Conservation (phyloP, 148 eudicot genomes). For the Vaccinium vitisidaea region DNA sequence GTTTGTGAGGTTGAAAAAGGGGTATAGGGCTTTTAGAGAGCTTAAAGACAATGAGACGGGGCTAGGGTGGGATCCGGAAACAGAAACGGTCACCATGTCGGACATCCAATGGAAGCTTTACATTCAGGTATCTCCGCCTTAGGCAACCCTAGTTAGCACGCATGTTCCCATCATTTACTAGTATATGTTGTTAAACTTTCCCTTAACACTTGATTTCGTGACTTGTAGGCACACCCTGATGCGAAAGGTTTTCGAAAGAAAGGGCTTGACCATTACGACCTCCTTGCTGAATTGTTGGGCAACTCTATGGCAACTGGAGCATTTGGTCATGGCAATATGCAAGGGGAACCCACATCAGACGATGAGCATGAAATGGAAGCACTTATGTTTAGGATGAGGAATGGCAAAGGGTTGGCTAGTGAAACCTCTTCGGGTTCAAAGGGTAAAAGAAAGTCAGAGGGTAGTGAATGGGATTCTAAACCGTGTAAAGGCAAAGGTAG, state of each 20-base stretch:
- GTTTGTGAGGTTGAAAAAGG: background rate
- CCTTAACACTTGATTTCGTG: too few species aligned
- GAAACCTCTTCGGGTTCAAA: background rate
- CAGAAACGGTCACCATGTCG: too few species aligned
- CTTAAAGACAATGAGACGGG: background rate
- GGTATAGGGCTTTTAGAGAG: background rate
- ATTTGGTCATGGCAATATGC: background rate
- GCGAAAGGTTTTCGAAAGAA: background rate
- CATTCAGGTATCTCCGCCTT: background rate
- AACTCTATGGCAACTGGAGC: background rate
- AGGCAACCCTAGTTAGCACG: too few species aligned
- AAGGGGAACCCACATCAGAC: background rate
- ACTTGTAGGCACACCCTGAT: background rate
- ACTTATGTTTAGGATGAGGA: background rate
- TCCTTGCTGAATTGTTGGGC: background rate
- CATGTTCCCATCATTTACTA: too few species aligned
- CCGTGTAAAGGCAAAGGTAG: background rate
- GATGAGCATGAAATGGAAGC: background rate
- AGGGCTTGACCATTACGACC: background rate
- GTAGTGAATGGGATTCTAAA: background rate
- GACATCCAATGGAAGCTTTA: background rate
- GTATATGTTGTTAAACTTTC: too few species aligned
- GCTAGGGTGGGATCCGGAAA: background rate
- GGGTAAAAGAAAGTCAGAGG: background rate
- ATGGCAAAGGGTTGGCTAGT: background rate